Evolutionary conservation across 768 basidiomycete genomes (phyloP).

Genomic region (Amanita jacksonii): DNA sequence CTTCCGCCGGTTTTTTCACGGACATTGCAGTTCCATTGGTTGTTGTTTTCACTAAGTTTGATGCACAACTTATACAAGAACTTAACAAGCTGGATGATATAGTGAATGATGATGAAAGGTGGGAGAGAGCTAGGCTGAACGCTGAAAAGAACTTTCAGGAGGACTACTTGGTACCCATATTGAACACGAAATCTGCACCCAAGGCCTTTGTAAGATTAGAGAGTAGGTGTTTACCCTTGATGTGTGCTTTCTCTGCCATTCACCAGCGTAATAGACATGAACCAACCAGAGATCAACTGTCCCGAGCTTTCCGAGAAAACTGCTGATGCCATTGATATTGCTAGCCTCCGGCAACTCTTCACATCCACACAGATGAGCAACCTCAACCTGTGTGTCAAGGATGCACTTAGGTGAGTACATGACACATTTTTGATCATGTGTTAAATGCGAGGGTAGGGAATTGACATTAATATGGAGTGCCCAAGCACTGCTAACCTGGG

Average conservation of each 20-base stretch:
- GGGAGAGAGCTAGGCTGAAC: background rate
- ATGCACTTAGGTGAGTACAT: constrained; percentile 8
- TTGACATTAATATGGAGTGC: too few relatives aligned
- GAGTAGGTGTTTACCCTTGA: constrained; percentile 14
- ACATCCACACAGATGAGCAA: constrained; percentile 18
- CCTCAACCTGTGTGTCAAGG: constrained; percentile 12
- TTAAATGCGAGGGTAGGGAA: too few relatives aligned
- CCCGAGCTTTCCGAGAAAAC: constrained; percentile 7
- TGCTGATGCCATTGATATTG: constrained; percentile 11
- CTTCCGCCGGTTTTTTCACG: background rate
- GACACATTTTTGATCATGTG: too few relatives aligned
- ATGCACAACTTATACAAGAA: constrained; percentile 17
- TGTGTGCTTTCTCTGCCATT: constrained; percentile 8
- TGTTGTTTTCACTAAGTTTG: constrained; percentile 28
- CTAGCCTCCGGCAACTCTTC: constrained; percentile 14
- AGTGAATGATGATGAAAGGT: constrained; percentile 7
- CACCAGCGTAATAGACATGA: constrained; percentile 10
- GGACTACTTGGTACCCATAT: background rate
- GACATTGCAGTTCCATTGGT: constrained; percentile 25
- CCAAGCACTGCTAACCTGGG: too few relatives aligned
- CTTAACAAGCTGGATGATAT: constrained; percentile 9
- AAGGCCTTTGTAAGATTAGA: constrained; percentile 13
- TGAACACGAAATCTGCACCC: constrained; percentile 12
- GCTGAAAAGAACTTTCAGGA: constrained; percentile 1
- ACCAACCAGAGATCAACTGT: constrained; percentile 7